Percentiles rank a stretch among this genome's conserved stretches.
These are phyloP conservation scores for Phytophthora brassicae DNA, from an alignment of 352 stramenopile genomes.

Conservation along the genomic window DNA sequence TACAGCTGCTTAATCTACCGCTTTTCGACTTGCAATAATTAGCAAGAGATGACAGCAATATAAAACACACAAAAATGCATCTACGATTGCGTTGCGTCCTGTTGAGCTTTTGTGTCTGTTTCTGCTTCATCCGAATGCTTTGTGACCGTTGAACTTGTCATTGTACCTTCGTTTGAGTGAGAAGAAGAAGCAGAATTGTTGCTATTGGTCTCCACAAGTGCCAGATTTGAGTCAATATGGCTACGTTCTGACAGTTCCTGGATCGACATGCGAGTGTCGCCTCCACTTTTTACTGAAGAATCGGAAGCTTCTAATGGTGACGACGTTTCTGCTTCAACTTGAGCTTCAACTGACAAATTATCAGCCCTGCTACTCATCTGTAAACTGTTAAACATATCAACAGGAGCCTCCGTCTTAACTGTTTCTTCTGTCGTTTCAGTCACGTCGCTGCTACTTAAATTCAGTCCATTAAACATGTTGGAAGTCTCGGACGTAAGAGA, in stretches of 20 bases:
- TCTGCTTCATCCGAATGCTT: constrained; percentile 22
- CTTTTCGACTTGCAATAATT: constrained; percentile 2
- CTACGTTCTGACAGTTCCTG: constrained; percentile 47
- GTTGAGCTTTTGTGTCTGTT: constrained; percentile 9
- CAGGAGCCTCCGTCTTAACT: constrained; percentile 1
- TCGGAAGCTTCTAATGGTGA: constrained; percentile 3
- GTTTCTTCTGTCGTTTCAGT: neutral
- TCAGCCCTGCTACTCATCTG: constrained; percentile 12
- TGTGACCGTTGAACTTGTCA: constrained; percentile 10
- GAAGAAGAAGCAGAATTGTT: neutral
- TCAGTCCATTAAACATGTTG: constrained; percentile 13
- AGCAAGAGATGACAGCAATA: constrained; percentile 10
- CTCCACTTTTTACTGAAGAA: constrained; percentile 17
- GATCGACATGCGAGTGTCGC: constrained; percentile 51
- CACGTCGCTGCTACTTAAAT: constrained; percentile 17
- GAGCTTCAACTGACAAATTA: too few relatives aligned
- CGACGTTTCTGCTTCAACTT: constrained; percentile 1
- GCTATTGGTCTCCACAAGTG: neutral
- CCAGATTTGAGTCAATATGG: constrained; percentile 12
- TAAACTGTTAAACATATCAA: constrained; percentile 23
- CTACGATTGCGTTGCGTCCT: constrained; percentile 24
- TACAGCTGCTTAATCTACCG: too few relatives aligned
- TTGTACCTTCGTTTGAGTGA: too few relatives aligned
- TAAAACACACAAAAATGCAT: constrained; percentile 25
- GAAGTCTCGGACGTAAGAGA: constrained; percentile 6